These are phyloP conservation scores for Talaromyces wortmannii DNA, from an alignment of 495 filamentous ascomycete genomes.

Conservation along the genomic window DNA sequence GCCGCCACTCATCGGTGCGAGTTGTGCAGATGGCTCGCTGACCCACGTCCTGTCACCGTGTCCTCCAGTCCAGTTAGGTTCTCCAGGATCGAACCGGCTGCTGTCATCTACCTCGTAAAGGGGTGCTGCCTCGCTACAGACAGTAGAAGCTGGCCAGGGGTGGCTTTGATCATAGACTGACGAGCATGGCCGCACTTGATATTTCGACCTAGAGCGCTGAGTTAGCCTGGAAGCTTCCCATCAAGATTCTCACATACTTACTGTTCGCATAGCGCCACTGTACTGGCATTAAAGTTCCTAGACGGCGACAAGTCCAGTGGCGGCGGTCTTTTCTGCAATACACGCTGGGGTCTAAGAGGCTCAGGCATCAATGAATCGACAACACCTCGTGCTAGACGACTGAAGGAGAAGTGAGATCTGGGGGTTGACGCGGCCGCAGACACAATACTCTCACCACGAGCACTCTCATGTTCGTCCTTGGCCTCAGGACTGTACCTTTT, in stretches of 20 bases:
- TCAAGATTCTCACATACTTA: not conserved
- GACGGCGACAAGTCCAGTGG: not conserved
- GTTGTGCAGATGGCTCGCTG: not conserved
- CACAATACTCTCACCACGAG: not conserved
- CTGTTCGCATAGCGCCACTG: not conserved
- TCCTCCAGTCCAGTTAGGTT: not conserved
- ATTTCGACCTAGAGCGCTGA: not conserved
- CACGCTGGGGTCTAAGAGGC: not conserved
- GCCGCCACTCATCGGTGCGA: too few species aligned
- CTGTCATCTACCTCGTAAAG: not conserved
- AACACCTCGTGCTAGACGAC: not conserved
- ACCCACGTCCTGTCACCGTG: not conserved
- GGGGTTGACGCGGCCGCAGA: not conserved
- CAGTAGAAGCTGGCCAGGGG: constrained; percentile 1
- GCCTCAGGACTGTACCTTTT: not conserved
- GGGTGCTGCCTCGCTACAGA: not conserved
- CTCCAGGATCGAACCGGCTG: not conserved
- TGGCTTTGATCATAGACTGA: constrained; percentile 1
- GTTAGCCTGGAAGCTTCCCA: not conserved
- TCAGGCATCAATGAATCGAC: constrained; percentile 1
- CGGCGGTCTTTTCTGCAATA: not conserved
- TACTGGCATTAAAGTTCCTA: not conserved
- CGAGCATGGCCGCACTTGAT: not conserved
- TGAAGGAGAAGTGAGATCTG: not conserved
- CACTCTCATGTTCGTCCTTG: not conserved